Base-by-base conservation (phyloP, 768 basidiomycete genomes). In the Suillus discolor region DNA sequence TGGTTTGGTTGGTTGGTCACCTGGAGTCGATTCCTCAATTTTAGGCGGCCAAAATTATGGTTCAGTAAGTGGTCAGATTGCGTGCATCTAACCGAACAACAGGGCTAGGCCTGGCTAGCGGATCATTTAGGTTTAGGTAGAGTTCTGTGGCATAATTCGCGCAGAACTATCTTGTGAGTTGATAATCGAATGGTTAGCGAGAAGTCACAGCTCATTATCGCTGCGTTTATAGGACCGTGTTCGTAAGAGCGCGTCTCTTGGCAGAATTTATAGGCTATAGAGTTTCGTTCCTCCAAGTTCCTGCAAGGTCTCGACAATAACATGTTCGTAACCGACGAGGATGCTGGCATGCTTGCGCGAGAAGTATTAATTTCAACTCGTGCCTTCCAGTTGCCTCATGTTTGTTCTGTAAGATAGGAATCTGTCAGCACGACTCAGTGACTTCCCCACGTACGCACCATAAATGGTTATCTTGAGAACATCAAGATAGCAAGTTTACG, bases 351-450 rank as follows among this genome's bases (percentile, higher is more conserved):
- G 34, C 20, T 55, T 28, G 23, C 25, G 16, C 38, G 16, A 59
- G 23, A 41, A 41, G 23, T 41, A 18, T 60, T 60, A 60, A 44
- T 60, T 60, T 60, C 16, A 39, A 41, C 16, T 60, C 23, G 39
- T 59, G 57, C 57, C 59, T 60, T 38, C 59, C 41, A 42, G 25
- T 60, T 60, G 12, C 59, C 59, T 60, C 59, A 13, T 60, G 39
- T 59, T 59, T 39, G 59, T 60, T 42, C 59, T 60, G 18, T 20
- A 31, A 59, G 39, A 38, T 25, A 41, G 23, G 25, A 23, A 18
- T 38, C 38, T 39, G 57, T 23, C 57, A 39, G 16, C 38, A 59
- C 57, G 31, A 34, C 34, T 31, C 42, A 11, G 36, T 38, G 36
- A 44, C 59, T 42, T 31, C 23, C 57, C 9, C 55, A 23, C 34